Conservation (phyloP, 345 rosid species). For the Trapa bicornis region DNA sequence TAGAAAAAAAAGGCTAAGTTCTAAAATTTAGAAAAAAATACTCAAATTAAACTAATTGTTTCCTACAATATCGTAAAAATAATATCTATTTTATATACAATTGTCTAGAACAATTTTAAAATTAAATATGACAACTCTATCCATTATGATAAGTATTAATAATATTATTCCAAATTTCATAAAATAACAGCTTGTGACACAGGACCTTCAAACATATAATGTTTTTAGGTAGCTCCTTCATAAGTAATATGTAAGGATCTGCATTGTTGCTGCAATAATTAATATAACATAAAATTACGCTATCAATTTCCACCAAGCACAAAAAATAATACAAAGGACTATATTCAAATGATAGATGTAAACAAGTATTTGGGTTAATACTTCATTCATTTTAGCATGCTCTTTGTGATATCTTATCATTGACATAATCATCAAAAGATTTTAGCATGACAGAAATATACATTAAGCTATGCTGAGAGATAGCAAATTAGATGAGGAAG, state of each 20-base stretch:
- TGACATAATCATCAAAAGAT: not conserved
- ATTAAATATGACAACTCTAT: no score
- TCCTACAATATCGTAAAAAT: no score
- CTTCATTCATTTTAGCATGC: not conserved
- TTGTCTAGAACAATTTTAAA: no score
- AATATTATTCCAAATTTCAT: no score
- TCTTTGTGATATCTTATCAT: not conserved
- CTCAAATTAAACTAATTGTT: no score
- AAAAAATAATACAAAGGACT: not conserved
- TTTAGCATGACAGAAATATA: not conserved
- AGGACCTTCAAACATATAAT: conserved; percentile 30
- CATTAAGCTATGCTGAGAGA: not conserved
- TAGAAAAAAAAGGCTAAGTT: no score
- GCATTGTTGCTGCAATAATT: conserved; percentile 55
- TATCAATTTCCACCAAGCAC: not conserved
- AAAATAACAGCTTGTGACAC: conserved; percentile 45
- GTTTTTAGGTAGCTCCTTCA: conserved; percentile 83
- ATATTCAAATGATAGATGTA: not conserved
- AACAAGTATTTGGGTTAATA: not conserved
- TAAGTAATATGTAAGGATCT: conserved; percentile 55
- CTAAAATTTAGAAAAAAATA: no score
- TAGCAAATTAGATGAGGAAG: not conserved
- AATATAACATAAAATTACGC: not conserved
- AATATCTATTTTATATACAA: no score
- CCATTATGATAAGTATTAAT: no score